These are phyloP conservation scores for Clitopilus passeckerianus DNA, from an alignment of 768 basidiomycete genomes.

Conservation along the genomic window DNA sequence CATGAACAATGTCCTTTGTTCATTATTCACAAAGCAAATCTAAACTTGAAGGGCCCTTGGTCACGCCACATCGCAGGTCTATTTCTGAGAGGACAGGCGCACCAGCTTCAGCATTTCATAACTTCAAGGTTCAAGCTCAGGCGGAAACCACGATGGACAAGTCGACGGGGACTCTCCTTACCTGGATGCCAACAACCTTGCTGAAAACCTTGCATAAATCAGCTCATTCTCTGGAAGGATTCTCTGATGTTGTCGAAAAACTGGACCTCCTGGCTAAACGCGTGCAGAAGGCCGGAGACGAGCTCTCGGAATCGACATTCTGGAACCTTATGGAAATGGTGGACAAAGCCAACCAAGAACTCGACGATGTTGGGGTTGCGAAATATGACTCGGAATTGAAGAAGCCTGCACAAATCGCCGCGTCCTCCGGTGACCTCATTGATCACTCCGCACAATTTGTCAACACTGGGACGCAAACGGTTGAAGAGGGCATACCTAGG, in stretches of 20 bases:
- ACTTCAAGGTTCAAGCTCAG: neutral
- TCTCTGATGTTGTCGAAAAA: neutral
- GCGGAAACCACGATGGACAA: neutral
- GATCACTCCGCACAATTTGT: too few relatives aligned
- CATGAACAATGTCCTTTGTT: too few relatives aligned
- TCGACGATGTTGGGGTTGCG: neutral
- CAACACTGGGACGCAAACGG: too few relatives aligned
- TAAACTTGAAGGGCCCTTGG: neutral
- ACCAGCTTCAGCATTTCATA: neutral
- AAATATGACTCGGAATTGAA: too few relatives aligned
- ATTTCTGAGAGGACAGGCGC: neutral
- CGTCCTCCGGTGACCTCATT: too few relatives aligned
- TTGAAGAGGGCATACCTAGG: too few relatives aligned
- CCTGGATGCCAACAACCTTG: too few relatives aligned
- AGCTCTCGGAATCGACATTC: neutral
- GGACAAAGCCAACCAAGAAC: neutral
- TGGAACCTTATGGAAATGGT: neutral
- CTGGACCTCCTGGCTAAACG: neutral
- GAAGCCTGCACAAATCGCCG: too few relatives aligned
- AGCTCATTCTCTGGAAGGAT: neutral
- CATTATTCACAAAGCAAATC: too few relatives aligned
- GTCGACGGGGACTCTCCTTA: too few relatives aligned
- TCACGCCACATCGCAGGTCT: neutral
- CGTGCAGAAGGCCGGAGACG: neutral
- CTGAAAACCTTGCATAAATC: too few relatives aligned